A percentile compares a stretch with the other conserved stretches of the same genome.
Conservation (phyloP, 257 asterid genomes). For the Asclepias syriaca region DNA sequence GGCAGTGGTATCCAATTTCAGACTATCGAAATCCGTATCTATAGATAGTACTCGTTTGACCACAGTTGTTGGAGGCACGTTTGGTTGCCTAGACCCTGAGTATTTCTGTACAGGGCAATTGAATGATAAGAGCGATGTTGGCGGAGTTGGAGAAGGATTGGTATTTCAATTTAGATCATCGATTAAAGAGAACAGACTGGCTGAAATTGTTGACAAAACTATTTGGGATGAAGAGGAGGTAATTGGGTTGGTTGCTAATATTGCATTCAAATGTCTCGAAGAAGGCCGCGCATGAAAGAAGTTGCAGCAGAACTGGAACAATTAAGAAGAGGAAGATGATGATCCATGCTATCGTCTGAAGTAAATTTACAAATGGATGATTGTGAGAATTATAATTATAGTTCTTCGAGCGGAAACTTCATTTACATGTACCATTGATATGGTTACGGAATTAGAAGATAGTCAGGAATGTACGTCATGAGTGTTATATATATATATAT, state of each 20-base stretch:
- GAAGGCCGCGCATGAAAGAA: constrained; percentile 37
- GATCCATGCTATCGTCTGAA: not conserved
- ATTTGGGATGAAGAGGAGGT: constrained; percentile 20
- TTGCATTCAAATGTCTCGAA: constrained; percentile 20
- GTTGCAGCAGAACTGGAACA: constrained; percentile 33
- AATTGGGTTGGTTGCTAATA: constrained; percentile 23
- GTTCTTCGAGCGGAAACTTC: too few species aligned
- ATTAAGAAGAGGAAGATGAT: constrained; percentile 10
- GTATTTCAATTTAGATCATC: constrained; percentile 24
- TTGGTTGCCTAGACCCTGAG: constrained; percentile 39
- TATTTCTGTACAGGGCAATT: constrained; percentile 34
- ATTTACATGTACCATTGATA: too few species aligned
- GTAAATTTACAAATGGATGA: not conserved
- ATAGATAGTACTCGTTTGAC: constrained; percentile 12
- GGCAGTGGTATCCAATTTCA: constrained; percentile 36
- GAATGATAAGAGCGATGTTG: constrained; percentile 36
- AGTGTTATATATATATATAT: too few species aligned
- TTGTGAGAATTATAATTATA: not conserved
- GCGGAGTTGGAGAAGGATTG: constrained; percentile 14
- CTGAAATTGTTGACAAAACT: constrained; percentile 18
- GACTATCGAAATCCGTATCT: constrained; percentile 31
- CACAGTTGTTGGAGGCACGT: constrained; percentile 31
- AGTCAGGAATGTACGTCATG: too few species aligned
- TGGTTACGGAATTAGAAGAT: too few species aligned
- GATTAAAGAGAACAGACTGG: constrained; percentile 17